phyloP scores from a whole-genome alignment of 495 filamentous ascomycete genomes.

The Trichoderma orchidacearum region DNA sequence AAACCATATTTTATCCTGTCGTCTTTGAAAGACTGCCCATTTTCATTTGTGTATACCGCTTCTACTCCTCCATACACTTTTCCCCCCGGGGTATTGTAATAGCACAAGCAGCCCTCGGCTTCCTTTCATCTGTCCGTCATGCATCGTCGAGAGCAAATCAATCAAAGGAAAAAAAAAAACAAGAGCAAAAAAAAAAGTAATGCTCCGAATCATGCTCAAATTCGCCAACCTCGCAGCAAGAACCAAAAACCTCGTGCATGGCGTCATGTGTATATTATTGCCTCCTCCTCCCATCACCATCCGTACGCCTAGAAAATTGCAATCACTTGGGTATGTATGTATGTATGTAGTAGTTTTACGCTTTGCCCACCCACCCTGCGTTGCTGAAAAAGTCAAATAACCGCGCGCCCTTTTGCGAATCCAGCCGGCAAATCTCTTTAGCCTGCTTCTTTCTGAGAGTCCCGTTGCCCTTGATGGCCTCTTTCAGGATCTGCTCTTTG shows the following conservation, averaged over 20 bases:
- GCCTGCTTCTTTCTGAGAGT: conserved; percentile 83
- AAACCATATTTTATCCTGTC: no score
- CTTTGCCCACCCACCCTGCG: conserved; percentile 81
- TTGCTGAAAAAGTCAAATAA: conserved; percentile 93
- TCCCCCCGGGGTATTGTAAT: no score
- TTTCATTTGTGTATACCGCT: not conserved
- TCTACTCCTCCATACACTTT: not conserved
- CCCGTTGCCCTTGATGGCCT: conserved; percentile 78
- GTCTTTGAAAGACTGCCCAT: no score
- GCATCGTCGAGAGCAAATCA: not conserved
- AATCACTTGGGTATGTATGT: not conserved
- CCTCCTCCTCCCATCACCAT: no score
- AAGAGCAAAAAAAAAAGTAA: not conserved
- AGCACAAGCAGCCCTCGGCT: not conserved
- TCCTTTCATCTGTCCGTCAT: not conserved
- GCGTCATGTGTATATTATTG: no score
- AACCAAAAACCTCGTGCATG: not conserved
- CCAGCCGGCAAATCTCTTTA: conserved; percentile 42
- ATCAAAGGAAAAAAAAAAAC: not conserved
- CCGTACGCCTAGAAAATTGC: not conserved
- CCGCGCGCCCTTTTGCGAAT: conserved; percentile 40
- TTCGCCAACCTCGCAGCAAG: not conserved
- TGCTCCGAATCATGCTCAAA: not conserved
- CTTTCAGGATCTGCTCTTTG: conserved; percentile 77
- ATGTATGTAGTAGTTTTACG: conserved; percentile 13